Evolutionary conservation across 192 early-diverging fungal species (phyloP), one percentile per base, ranked within the genome.

Genomic region (Coemansia sp.): DNA sequence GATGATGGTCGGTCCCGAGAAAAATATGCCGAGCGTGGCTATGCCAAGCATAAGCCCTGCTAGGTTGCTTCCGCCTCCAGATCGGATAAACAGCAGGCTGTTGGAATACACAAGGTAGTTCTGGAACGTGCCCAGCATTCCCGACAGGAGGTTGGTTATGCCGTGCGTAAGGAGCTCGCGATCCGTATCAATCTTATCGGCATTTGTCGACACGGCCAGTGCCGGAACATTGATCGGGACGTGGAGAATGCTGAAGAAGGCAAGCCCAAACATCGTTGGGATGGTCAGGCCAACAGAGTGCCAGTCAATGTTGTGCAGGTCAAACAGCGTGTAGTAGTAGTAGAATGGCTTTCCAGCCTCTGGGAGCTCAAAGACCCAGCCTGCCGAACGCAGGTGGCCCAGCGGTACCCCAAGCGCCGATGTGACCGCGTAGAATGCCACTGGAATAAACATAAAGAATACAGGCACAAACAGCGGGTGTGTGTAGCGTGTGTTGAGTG

Each of bases 221-320:
- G 94, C 94, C 6, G 94, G 95, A 0, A 97, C 89, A 65, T 98
- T 99, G 67, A 99, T 97, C 4, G 97, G 95, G 6, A 99, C 97
- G 74, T 99, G 95, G 25, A 99, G 74, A 50, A 99, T 87, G 50
- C 93, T 94, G 80, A 98, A 98, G 62, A 98, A 98, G 9, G 94
- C 90, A 65, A 98, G 78, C 0, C 94, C 94, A 20, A 95, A 61
- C 88, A 94, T 93, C 14, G 92, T 94, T n/a, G 94, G 94, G 17
- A 94, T 65, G 1, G 94, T 91, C 22, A 84, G 69, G 42, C 75
- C 40, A 31, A 92, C 57, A 8, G 87, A 85, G 19, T 57, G 58
- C 89, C 87, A 92, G 72, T 91, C 83, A n/a, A 82, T 87, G 47
- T 76, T 74, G 28, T 50, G 65, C 45, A 89, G 73, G 77, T 88